Conservation (phyloP, 176 grass and related monocot genomes). For the Elymus sibiricus region DNA sequence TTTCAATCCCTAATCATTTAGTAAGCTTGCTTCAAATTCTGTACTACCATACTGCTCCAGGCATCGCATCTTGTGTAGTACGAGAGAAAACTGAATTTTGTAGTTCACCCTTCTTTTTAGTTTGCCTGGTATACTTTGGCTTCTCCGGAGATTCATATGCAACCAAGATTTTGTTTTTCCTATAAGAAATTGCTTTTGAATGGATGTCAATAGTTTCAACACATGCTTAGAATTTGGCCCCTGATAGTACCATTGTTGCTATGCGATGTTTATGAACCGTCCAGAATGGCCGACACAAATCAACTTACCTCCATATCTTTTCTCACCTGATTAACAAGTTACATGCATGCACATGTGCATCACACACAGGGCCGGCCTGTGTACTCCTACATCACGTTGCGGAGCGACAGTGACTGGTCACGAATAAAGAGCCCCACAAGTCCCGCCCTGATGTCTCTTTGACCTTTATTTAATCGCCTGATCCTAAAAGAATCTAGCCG, state of each 20-base stretch:
- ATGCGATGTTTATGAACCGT: constrained; percentile 35
- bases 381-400: constrained; percentile 27
- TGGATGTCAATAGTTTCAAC: neutral
- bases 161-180: constrained; percentile 13
- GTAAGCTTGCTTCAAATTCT: neutral
- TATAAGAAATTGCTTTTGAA: neutral
- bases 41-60: neutral
- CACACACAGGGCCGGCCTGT: constrained; percentile 32
- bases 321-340: constrained; percentile 41
- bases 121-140: neutral
- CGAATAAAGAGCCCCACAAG: constrained; percentile 32
- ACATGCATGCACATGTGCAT: constrained; percentile 41
- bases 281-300: constrained; percentile 53
- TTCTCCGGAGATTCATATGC: constrained; percentile 10
- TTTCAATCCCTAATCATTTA: neutral
- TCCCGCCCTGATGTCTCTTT: constrained; percentile 31
- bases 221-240: neutral
- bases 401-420: constrained; percentile 30
- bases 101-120: neutral
- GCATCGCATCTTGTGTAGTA: neutral
- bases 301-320: constrained; percentile 31
- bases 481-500: constrained; percentile 49
- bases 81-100: neutral
- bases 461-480: constrained; percentile 48
- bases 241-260: neutral